A percentile compares a stretch with the other conserved stretches of the same genome.
These are phyloP conservation scores for Elongisporangium prolatum DNA, from an alignment of 352 stramenopile species.

Conservation along the genomic window DNA sequence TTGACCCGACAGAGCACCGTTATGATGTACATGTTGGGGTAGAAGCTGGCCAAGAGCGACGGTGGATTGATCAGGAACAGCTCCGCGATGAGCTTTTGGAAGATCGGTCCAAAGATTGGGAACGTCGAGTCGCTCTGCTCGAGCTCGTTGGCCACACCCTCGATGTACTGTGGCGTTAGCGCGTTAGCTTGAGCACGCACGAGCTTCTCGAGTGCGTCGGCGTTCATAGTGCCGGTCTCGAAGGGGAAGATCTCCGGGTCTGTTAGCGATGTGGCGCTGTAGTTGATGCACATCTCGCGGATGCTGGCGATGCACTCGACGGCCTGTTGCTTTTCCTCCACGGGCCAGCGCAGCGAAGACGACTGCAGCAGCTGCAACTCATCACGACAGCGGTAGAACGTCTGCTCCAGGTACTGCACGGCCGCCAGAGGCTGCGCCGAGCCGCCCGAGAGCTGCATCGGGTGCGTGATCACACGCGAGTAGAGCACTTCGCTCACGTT, in stretches of 20 bases:
- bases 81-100: conserved; percentile 75
- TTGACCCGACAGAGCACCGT: conserved; percentile 67
- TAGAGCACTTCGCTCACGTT: conserved; percentile 74
- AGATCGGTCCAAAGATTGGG: conserved; percentile 66
- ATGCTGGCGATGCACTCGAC: conserved; percentile 52
- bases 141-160: conserved; percentile 41
- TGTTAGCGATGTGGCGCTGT: conserved; percentile 74
- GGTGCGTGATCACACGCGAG: conserved; percentile 58
- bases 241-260: conserved; percentile 87
- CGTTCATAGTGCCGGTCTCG: conserved; percentile 53
- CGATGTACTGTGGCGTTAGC: conserved; percentile 54
- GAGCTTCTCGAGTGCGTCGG: conserved; percentile 65
- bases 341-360: conserved; percentile 41
- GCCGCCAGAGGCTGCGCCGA: conserved; percentile 50
- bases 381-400: conserved; percentile 68
- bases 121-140: conserved; percentile 46
- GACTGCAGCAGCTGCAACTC: conserved; percentile 68
- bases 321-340: conserved; percentile 42
- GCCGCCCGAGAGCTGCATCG: conserved; percentile 35
- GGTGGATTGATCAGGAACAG: conserved; percentile 77
- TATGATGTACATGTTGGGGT: conserved; percentile 67
- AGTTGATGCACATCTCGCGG: conserved; percentile 80
- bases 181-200: conserved; percentile 49
- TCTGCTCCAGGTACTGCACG: conserved; percentile 69
- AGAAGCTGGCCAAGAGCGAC: conserved; percentile 72